Conservation (phyloP, 345 rosid genomes). For the Salix suchowensis region DNA sequence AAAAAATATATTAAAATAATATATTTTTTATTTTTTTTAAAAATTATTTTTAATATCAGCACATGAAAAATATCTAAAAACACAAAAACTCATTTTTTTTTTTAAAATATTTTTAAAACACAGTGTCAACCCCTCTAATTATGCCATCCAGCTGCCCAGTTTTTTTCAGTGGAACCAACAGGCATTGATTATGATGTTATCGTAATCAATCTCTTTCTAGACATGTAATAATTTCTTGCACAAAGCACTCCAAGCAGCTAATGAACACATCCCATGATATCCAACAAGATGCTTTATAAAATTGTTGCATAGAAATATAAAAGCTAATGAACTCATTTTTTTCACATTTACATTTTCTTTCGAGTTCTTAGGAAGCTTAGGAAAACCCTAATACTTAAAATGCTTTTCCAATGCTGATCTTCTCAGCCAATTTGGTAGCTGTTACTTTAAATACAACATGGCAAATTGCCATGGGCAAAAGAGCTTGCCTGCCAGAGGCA, state of each 20-base stretch:
- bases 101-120: too few species aligned
- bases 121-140: too few species aligned
- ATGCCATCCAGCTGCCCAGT: not conserved
- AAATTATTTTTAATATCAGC: too few species aligned
- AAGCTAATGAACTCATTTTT: conserved; percentile 15
- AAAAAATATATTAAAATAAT: too few species aligned
- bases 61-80: too few species aligned
- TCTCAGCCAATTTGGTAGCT: not conserved
- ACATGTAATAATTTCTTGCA: not conserved
- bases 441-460: not conserved
- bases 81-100: too few species aligned
- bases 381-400: not conserved
- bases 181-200: not conserved
- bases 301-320: not conserved
- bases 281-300: not conserved
- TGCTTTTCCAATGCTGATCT: not conserved
- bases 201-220: not conserved
- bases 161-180: not conserved
- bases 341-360: conserved; percentile 22
- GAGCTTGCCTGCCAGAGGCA: not conserved
- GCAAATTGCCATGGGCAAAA: not conserved
- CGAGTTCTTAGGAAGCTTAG: conserved; percentile 9
- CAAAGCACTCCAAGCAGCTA: too few species aligned
- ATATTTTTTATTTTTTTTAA: too few species aligned
- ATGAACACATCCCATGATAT: not conserved